Base-by-base conservation (phyloP, 768 basidiomycete species). In the Rubroboletus pulcherrimus region DNA sequence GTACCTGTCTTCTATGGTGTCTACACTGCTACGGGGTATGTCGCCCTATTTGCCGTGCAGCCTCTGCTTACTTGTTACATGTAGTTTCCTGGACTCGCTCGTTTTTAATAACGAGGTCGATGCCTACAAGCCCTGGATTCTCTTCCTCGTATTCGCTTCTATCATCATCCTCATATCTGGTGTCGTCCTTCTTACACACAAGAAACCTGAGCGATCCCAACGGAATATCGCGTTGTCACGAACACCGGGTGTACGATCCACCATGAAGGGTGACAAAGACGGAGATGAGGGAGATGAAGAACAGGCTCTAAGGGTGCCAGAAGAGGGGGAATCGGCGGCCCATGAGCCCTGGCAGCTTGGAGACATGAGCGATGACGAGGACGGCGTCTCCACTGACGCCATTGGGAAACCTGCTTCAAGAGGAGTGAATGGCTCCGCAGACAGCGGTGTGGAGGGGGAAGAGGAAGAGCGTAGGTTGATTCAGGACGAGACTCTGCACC, bases 1-100 rank as follows among this genome's bases (percentile, higher is more conserved):
- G 94, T 97, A 0, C 95, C 96, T 0, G 87, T 95, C 14, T 97
- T 98, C 69, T 98, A 96, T 67, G 93, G 93, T 10, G 85, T 93
- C 10, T 95, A 94, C 66, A 94, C 92, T 0, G 89, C 88, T 3
- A 79, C 82, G 24, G 91, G 91, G 83, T 90, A 67, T 43, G 80
- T 73, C 37, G 3, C n/a, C n/a, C 50, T 17, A 21, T 30, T 34
- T 29, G 10, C 1, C 7, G 24, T 37, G 21, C 49, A 26, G 52
- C 41, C 37, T 49, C 10, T 50, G 54, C 42, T 63, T 15, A 66
- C 51, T 31, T 37, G 51, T 45, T 26, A 8, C 15, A 6, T 35
- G 19, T 38, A 83, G 81, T 17, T 86, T 86, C 72, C 66, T 88
- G 55, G 77, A 87, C 63, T 86, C 85, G 10, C 71, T 87, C 63